phyloP scores from a whole-genome alignment of 176 grass and related monocot genomes.

The Phoenix roebelenii region DNA sequence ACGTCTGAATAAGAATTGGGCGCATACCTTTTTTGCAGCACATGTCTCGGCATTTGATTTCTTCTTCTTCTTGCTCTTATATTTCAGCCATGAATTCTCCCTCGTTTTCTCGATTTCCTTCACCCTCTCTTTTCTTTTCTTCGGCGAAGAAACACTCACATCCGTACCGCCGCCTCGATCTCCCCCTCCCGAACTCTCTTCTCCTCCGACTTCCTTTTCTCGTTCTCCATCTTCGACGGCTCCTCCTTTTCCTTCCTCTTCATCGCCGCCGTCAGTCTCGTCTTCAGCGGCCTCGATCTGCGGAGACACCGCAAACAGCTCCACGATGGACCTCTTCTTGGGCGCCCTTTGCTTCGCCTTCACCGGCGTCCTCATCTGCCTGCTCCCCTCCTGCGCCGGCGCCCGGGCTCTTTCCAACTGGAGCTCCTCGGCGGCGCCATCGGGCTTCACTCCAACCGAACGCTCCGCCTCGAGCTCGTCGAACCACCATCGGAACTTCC shows the following conservation, averaged over 20 bases:
- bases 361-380: neutral
- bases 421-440: too few species aligned
- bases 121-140: too few species aligned
- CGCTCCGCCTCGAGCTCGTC: neutral
- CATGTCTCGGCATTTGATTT: neutral
- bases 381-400: too few species aligned
- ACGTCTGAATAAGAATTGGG: neutral
- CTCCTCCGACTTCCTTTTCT: too few species aligned
- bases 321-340: neutral
- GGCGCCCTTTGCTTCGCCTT: neutral
- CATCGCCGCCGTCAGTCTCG: neutral
- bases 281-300: neutral
- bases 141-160: too few species aligned
- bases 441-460: neutral
- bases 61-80: neutral
- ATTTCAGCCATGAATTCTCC: neutral
- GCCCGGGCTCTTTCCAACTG: too few species aligned
- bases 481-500: neutral
- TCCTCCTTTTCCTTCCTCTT: neutral
- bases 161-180: too few species aligned
- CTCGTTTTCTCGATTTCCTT: neutral
- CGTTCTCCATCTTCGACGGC: neutral
- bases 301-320: neutral
- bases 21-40: neutral
- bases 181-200: too few species aligned